Conservation (phyloP, 371 early-diverging fungal genomes). For the Smittium culicis region DNA sequence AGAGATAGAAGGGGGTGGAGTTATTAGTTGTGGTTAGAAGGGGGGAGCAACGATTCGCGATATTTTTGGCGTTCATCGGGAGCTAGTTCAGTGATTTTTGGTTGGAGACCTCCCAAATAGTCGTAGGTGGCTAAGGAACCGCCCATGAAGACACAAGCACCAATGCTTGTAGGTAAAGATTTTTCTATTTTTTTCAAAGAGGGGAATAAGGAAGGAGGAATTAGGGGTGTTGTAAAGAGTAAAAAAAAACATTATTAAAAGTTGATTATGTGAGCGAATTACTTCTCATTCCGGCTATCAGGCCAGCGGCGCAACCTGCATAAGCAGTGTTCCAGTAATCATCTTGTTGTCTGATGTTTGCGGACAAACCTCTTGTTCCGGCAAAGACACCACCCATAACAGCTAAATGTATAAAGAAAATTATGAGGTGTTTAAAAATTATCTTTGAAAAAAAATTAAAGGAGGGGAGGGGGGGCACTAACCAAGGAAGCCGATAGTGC, state of each 20-base stretch:
- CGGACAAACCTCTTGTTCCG: conserved; percentile 44
- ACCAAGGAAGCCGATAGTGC: conserved; percentile 59
- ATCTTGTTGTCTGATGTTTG: conserved; percentile 45
- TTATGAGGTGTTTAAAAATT: not conserved
- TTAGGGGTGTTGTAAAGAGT: not conserved
- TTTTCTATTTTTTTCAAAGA: conserved; percentile 31
- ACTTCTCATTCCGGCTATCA: conserved; percentile 53
- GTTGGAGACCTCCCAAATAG: conserved; percentile 41
- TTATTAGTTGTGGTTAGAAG: too few species aligned
- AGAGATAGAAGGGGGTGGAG: too few species aligned
- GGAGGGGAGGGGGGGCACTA: too few species aligned
- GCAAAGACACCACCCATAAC: conserved; percentile 69
- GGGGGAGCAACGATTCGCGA: not conserved
- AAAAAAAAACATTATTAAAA: conserved; percentile 1
- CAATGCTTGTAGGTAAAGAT: conserved; percentile 43
- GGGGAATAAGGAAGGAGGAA: too few species aligned
- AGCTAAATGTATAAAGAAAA: conserved; percentile 30
- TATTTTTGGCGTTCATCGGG: conserved; percentile 27
- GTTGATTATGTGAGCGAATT: conserved; percentile 11
- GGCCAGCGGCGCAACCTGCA: conserved; percentile 61
- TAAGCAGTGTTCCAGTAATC: conserved; percentile 54
- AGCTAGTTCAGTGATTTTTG: conserved; percentile 23
- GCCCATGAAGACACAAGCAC: conserved; percentile 50
- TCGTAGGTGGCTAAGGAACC: conserved; percentile 56
- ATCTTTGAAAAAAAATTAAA: too few species aligned